A percentile compares a stretch with the other conserved stretches of the same genome.
Conservation (phyloP, 169 alveolate species). For the Cardiosporidium cionae region DNA sequence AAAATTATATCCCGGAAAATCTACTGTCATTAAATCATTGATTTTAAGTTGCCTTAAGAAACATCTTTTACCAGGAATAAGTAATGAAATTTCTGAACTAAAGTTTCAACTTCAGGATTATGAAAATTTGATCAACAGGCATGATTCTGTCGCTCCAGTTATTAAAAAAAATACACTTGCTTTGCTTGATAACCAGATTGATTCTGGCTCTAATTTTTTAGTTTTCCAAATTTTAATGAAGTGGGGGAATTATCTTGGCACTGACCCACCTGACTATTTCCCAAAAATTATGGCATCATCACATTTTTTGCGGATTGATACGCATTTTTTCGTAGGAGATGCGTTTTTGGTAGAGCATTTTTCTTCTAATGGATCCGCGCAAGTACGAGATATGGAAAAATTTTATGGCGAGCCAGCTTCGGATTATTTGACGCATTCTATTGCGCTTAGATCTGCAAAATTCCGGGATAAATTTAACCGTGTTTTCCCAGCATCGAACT, state of each 20-base stretch:
- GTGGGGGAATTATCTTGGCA: neutral
- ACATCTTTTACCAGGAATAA: neutral
- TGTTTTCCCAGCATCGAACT: neutral
- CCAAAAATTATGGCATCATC: neutral
- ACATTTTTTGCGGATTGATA: neutral
- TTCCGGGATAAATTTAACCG: neutral
- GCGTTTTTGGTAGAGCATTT: neutral
- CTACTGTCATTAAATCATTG: too few relatives aligned
- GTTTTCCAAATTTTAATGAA: neutral
- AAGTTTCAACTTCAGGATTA: too few relatives aligned
- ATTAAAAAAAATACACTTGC: neutral
- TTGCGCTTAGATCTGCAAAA: neutral
- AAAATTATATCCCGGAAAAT: too few relatives aligned
- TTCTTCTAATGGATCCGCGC: too few relatives aligned
- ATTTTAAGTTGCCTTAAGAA: too few relatives aligned
- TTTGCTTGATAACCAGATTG: neutral
- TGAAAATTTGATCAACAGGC: neutral
- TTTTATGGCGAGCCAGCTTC: neutral
- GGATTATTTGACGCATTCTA: neutral
- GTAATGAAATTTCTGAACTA: neutral
- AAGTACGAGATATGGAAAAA: too few relatives aligned
- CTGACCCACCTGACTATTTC: too few relatives aligned
- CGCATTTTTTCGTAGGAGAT: neutral
- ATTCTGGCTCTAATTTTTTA: neutral
- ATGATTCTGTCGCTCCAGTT: neutral